These are phyloP conservation scores for Cymbopogon flexuosus DNA, from an alignment of 202 grass and related monocot species.

Conservation along the genomic window DNA sequence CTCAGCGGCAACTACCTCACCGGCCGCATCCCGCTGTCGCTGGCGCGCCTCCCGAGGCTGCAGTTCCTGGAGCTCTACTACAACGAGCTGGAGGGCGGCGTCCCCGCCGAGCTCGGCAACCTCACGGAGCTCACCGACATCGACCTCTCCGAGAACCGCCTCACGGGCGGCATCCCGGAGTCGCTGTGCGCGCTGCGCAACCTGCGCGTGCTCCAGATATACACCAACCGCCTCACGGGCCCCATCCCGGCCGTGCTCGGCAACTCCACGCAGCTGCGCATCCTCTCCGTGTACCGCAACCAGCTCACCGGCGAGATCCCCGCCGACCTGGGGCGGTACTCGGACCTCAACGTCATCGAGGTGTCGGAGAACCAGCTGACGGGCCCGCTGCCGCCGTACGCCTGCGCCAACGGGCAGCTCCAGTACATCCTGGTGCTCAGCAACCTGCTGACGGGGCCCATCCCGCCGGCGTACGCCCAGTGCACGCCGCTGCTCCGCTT, in stretches of 20 bases:
- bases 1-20: slow-evolving; percentile 65
- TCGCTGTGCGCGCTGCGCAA: slow-evolving; percentile 42
- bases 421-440: slow-evolving; percentile 79
- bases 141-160: slow-evolving; percentile 72
- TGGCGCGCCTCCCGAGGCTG: slow-evolving; percentile 45
- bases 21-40: slow-evolving; percentile 46
- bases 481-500: slow-evolving; percentile 70
- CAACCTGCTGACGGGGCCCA: slow-evolving; percentile 62
- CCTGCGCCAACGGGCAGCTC: slow-evolving; percentile 42
- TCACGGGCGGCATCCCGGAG: slow-evolving; percentile 57
- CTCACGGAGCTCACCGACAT: slow-evolving; percentile 64
- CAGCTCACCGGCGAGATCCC: slow-evolving; percentile 68
- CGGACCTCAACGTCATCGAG: slow-evolving; percentile 63
- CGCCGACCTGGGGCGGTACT: slow-evolving; percentile 51
- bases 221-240: slow-evolving; percentile 69
- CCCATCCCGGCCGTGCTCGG: slow-evolving; percentile 61
- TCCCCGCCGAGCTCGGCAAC: slow-evolving; percentile 76
- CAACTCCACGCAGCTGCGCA: slow-evolving; percentile 58
- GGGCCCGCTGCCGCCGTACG: slow-evolving; percentile 51
- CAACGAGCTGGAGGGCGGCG: slow-evolving; percentile 51
- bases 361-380: slow-evolving; percentile 88
- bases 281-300: slow-evolving; percentile 81
- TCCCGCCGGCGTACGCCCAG: slow-evolving; percentile 51
- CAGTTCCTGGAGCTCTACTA: slow-evolving; percentile 86
- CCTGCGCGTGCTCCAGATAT: slow-evolving; percentile 63